These are phyloP conservation scores for Mikania micrantha DNA, from an alignment of 129 eudicot genomes.

Conservation along the genomic window DNA sequence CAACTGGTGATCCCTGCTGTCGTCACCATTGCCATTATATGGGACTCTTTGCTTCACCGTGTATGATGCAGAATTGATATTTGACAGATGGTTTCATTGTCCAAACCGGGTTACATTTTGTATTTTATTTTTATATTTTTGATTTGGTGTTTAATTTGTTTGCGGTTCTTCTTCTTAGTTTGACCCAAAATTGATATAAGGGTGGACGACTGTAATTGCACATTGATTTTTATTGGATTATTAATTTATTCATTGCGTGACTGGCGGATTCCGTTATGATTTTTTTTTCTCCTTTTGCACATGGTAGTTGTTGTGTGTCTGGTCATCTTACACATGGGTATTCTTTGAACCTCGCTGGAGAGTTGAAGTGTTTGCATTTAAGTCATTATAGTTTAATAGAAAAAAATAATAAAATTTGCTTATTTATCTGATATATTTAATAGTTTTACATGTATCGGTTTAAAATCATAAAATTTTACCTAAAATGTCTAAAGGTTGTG, in stretches of 20 bases:
- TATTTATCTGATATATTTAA: too few species aligned
- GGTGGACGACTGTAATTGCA: constrained; percentile 17
- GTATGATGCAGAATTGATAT: constrained; percentile 18
- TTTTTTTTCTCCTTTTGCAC: constrained; percentile 8
- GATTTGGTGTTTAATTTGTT: constrained; percentile 23
- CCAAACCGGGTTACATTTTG: constrained; percentile 27
- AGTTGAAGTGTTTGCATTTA: background rate
- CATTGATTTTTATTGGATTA: constrained; percentile 18
- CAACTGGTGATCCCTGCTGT: constrained; percentile 57
- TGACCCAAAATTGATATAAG: too few species aligned
- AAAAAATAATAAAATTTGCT: too few species aligned
- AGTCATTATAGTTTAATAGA: too few species aligned
- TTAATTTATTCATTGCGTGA: constrained; percentile 30
- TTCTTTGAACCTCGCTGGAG: constrained; percentile 25
- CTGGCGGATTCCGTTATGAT: constrained; percentile 22
- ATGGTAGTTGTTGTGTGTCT: constrained; percentile 18
- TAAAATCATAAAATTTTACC: too few species aligned
- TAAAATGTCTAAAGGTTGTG: too few species aligned
- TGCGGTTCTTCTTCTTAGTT: constrained; percentile 16
- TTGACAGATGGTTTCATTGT: constrained; percentile 8
- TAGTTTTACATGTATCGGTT: too few species aligned
- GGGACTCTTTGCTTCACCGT: constrained; percentile 54
- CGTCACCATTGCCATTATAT: constrained; percentile 53
- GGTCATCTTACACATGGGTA: constrained; percentile 19
- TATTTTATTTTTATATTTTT: background rate